phyloP scores from a whole-genome alignment of 2,329 filamentous ascomycete species.

The Ophiosphaerella korrae region DNA sequence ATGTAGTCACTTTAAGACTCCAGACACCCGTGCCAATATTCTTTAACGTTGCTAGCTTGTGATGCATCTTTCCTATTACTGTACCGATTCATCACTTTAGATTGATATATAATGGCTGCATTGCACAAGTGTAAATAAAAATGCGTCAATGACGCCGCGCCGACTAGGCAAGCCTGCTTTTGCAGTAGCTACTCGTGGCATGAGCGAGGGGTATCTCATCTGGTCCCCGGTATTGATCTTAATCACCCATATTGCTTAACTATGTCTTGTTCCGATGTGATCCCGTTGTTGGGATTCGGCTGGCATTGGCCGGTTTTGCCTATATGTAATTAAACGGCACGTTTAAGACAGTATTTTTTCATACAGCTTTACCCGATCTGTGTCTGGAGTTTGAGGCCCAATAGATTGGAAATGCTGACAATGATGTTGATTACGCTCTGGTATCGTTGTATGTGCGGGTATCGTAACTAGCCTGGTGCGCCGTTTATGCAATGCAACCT shows the following conservation, averaged over 20 bases:
- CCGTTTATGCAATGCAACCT: constrained; percentile 18
- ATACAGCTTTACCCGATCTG: too few relatives aligned
- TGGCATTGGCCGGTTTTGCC: neutral
- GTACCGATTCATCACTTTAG: neutral
- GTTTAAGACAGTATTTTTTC: neutral
- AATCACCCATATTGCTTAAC: neutral
- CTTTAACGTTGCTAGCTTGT: too few relatives aligned
- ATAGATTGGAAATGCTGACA: neutral
- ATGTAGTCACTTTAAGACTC: neutral
- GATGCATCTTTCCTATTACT: neutral
- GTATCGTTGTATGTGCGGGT: constrained; percentile 19
- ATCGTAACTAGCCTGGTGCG: constrained; percentile 20
- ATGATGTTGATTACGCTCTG: constrained; percentile 2
- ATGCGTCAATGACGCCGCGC: too few relatives aligned
- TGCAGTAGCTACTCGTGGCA: neutral
- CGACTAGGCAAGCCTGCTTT: too few relatives aligned
- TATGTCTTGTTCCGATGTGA: neutral
- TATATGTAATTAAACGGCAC: neutral
- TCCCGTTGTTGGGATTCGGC: neutral
- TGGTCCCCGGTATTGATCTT: too few relatives aligned
- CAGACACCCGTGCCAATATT: too few relatives aligned
- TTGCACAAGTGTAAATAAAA: neutral
- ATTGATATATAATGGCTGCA: neutral
- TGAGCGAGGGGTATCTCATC: too few relatives aligned
- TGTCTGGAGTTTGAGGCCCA: neutral